Evolutionary conservation across 2,329 filamentous ascomycete species (phyloP).

Genomic region (Aspergillus fumigatiaffinis): DNA sequence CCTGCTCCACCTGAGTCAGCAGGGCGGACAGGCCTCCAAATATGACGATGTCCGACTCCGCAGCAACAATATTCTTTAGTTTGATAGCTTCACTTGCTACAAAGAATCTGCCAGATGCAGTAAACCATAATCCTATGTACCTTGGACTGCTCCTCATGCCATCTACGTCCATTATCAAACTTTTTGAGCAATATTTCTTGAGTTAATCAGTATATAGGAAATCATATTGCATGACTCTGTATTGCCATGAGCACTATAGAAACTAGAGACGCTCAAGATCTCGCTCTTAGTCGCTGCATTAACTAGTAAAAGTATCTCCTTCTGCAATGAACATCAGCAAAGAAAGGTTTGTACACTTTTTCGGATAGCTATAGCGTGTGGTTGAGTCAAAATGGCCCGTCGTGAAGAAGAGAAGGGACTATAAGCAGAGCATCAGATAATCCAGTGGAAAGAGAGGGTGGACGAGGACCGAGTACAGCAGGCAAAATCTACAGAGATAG

Average conservation of each 20-base stretch:
- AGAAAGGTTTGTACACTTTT: not conserved
- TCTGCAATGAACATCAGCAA: not conserved
- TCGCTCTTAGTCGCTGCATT: not conserved
- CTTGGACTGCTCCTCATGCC: not conserved
- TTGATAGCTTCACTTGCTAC: not conserved
- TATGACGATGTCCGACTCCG: not conserved
- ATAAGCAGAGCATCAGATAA: not conserved
- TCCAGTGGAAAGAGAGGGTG: not conserved
- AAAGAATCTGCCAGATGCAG: not conserved
- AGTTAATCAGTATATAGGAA: not conserved
- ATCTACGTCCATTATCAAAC: not conserved
- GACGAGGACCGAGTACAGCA: not conserved
- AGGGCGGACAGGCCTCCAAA: constrained; percentile 2
- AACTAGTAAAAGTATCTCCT: not conserved
- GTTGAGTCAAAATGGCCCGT: not conserved
- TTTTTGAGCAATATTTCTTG: not conserved
- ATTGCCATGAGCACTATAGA: not conserved
- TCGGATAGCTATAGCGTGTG: not conserved
- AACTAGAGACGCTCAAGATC: not conserved
- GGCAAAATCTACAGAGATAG: not conserved
- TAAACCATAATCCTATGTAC: not conserved
- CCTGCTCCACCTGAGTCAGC: constrained; percentile 14
- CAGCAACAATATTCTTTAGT: not conserved
- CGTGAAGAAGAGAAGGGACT: not conserved
- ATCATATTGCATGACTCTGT: constrained; percentile 6